phyloP scores from a whole-genome alignment of 805 yeast genomes.

The Candida endomychidarum region DNA sequence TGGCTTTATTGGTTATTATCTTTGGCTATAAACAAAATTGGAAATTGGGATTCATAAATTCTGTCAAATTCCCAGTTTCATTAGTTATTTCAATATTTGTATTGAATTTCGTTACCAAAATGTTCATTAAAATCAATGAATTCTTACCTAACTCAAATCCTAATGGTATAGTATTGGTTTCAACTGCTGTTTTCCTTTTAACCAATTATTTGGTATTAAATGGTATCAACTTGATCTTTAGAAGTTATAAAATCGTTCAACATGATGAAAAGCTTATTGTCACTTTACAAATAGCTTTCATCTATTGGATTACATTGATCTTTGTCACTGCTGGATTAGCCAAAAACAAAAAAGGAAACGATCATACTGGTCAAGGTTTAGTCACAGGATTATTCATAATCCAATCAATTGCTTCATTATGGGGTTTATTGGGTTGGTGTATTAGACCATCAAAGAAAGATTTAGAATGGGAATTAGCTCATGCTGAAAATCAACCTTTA shows the following conservation, averaged over 20 bases:
- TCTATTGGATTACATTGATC: constrained; percentile 58
- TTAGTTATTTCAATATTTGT: constrained; percentile 43
- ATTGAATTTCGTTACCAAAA: constrained; percentile 22
- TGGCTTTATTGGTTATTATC: constrained; percentile 48
- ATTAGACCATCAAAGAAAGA: constrained; percentile 20
- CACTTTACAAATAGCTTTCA: constrained; percentile 49
- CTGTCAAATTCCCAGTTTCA: constrained; percentile 61
- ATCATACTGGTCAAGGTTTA: constrained; percentile 55
- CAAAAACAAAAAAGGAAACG: constrained; percentile 39
- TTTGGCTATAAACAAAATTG: constrained; percentile 48
- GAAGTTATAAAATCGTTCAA: constrained; percentile 30
- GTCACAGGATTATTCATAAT: constrained; percentile 47
- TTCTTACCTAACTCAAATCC: constrained; percentile 42
- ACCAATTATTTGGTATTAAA: constrained; percentile 58
- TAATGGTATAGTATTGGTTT: constrained; percentile 33
- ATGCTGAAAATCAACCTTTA: constrained; percentile 26
- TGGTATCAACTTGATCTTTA: constrained; percentile 34
- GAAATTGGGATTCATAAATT: constrained; percentile 36
- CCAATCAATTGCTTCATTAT: constrained; percentile 45
- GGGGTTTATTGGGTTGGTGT: constrained; percentile 54
- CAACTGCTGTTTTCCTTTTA: constrained; percentile 51
- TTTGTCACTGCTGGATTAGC: constrained; percentile 47
- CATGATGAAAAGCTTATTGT: constrained; percentile 47
- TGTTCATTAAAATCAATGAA: constrained; percentile 24
- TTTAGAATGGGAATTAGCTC: constrained; percentile 13